Percentiles rank a stretch among this genome's conserved stretches.
phyloP scores from a whole-genome alignment of 2,329 filamentous ascomycete genomes.

The Colletotrichum chlorophyti region DNA sequence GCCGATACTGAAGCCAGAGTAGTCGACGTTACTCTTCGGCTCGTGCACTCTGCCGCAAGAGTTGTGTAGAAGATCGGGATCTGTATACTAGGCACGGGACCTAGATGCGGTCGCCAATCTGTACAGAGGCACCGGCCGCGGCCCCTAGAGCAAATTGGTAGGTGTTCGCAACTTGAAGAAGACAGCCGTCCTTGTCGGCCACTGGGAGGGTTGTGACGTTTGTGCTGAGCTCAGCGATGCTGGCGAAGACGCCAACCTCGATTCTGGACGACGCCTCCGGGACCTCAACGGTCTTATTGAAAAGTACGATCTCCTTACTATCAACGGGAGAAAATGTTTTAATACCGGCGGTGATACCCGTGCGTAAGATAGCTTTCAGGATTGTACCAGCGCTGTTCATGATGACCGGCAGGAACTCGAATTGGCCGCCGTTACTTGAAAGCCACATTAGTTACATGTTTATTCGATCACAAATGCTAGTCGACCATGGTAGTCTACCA shows the following conservation, averaged over 20 bases:
- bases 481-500: too few species aligned
- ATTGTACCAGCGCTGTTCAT: constrained; percentile 48
- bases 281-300: constrained; percentile 30
- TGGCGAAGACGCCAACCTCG: constrained; percentile 54
- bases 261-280: constrained; percentile 49
- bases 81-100: constrained; percentile 51
- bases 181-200: constrained; percentile 46
- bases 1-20: constrained; percentile 30
- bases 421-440: constrained; percentile 55
- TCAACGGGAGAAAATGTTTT: constrained; percentile 34
- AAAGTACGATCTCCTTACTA: constrained; percentile 12
- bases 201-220: constrained; percentile 51
- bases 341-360: constrained; percentile 54
- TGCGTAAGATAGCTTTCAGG: constrained; percentile 53
- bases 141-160: constrained; percentile 62
- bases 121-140: constrained; percentile 58
- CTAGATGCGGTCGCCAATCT: constrained; percentile 51
- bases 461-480: background rate
- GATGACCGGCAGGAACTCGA: constrained; percentile 64
- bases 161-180: constrained; percentile 52
- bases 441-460: background rate
- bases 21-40: constrained; percentile 33
- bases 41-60: constrained; percentile 47
- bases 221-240: constrained; percentile 60
- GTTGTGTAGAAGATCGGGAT: constrained; percentile 62